phyloP scores from a whole-genome alignment of 169 alveolate species.

The Plasmodium reichenowi region DNA sequence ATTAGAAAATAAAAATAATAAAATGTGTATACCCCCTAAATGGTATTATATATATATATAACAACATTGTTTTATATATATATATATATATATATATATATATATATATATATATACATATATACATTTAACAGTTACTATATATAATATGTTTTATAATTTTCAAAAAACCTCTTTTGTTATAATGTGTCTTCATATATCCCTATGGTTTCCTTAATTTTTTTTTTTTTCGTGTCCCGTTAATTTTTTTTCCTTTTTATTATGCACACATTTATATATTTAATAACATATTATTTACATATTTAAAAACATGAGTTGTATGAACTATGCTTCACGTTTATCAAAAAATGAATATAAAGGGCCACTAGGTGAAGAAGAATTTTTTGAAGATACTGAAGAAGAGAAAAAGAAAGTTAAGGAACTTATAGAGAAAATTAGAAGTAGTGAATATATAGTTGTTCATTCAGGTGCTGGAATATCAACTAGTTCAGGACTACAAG shows the following conservation, averaged over 20 bases:
- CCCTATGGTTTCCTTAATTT: background rate
- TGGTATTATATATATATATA: no score
- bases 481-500: conserved; percentile 86
- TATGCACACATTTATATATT: background rate
- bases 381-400: conserved; percentile 82
- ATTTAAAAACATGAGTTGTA: conserved; percentile 68
- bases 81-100: no score
- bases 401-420: conserved; percentile 77
- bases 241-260: background rate
- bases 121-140: no score
- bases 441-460: conserved; percentile 80
- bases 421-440: conserved; percentile 73
- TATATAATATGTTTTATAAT: no score
- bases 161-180: background rate
- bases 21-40: no score
- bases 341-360: conserved; percentile 85
- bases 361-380: conserved; percentile 83
- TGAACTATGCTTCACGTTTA: conserved; percentile 81
- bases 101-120: no score
- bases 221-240: background rate
- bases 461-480: conserved; percentile 89
- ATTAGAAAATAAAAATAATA: no score
- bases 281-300: background rate
- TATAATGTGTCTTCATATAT: no score
- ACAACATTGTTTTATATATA: no score